Conservation (phyloP, 1,139 yeast genomes). For the Meyerozyma sp. region DNA sequence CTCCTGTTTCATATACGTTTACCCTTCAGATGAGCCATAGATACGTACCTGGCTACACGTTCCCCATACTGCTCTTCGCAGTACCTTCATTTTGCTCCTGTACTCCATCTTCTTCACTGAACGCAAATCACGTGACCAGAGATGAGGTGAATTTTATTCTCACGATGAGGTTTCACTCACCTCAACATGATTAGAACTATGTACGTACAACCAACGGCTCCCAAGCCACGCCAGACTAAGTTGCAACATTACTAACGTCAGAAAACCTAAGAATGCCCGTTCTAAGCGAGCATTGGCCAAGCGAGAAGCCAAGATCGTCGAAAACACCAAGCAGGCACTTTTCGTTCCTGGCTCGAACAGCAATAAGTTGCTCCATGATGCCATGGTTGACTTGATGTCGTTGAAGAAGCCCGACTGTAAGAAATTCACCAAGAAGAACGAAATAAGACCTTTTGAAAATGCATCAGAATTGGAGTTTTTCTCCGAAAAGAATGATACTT, state of each 20-base stretch:
- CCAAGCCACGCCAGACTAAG: background rate
- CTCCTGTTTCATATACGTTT: background rate
- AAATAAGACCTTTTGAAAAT: slow-evolving; percentile 90
- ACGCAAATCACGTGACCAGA: background rate
- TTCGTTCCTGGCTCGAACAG: slow-evolving; percentile 88
- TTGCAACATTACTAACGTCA: slow-evolving; percentile 8
- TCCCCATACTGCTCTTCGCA: background rate
- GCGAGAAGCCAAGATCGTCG: slow-evolving; percentile 82
- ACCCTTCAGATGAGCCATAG: too few species aligned
- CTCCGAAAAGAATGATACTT: slow-evolving; percentile 89
- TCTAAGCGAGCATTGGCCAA: slow-evolving; percentile 91
- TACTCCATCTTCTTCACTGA: background rate
- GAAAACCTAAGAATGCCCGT: slow-evolving; percentile 87
- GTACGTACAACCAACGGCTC: slow-evolving; percentile 27
- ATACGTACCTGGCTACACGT: background rate
- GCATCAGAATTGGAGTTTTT: slow-evolving; percentile 82
- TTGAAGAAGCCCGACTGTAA: slow-evolving; percentile 89
- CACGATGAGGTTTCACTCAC: background rate
- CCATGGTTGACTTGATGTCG: slow-evolving; percentile 84
- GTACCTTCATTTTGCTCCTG: background rate
- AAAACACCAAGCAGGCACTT: slow-evolving; percentile 83
- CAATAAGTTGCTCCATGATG: slow-evolving; percentile 77
- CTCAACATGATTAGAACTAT: slow-evolving; percentile 57
- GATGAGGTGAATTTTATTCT: background rate
- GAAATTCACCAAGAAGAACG: slow-evolving; percentile 83